These are phyloP conservation scores for Leccinum pseudoinsigne DNA, from an alignment of 1,284 basidiomycete species.

Conservation along the genomic window DNA sequence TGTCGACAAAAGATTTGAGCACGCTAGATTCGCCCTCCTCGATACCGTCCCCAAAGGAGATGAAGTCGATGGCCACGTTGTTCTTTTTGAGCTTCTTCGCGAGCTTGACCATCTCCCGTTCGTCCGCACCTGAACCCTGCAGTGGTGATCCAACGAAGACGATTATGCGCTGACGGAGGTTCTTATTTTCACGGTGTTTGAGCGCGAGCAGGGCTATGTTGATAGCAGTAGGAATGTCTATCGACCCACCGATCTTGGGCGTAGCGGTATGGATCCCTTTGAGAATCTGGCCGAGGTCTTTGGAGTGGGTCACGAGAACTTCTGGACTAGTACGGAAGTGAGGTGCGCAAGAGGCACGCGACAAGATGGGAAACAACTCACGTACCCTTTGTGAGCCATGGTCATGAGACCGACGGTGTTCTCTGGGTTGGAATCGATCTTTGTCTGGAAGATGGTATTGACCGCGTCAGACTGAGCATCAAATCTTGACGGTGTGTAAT, in stretches of 20 bases:
- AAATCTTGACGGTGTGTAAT: constrained; percentile 87
- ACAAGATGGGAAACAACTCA: constrained; percentile 1
- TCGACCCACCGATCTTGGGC: constrained; percentile 72
- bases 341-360: not conserved
- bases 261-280: constrained; percentile 74
- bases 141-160: constrained; percentile 92
- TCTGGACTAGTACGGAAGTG: constrained; percentile 64
- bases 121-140: constrained; percentile 62
- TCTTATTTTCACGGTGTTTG: constrained; percentile 99
- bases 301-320: constrained; percentile 94
- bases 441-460: constrained; percentile 88
- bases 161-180: constrained; percentile 92
- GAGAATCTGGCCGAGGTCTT: constrained; percentile 92
- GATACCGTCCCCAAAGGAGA: constrained; percentile 77
- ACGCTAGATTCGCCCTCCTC: constrained; percentile 65
- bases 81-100: constrained; percentile 99
- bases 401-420: constrained; percentile 98
- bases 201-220: constrained; percentile 94
- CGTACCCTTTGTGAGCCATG: constrained; percentile 93
- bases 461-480: constrained; percentile 93
- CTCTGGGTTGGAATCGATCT: constrained; percentile 95
- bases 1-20: constrained; percentile 77
- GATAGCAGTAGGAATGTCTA: constrained; percentile 88
- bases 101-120: constrained; percentile 79
- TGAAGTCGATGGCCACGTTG: constrained; percentile 94